Evolutionary conservation across 164 flowering plant species (phyloP).

Genomic region (Umbellularia californica): DNA sequence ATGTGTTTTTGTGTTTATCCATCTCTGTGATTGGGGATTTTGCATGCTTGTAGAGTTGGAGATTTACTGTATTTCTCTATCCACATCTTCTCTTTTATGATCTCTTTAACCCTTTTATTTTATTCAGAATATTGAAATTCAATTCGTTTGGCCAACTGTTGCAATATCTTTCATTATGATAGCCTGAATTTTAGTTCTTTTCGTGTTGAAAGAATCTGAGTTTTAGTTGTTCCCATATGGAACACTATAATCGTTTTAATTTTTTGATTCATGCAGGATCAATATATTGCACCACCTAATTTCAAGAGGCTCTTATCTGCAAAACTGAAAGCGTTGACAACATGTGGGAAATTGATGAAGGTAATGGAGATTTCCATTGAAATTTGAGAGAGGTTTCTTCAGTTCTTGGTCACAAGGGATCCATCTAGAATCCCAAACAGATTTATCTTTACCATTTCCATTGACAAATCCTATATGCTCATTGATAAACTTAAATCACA

Average conservation of each 20-base stretch:
- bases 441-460: no score
- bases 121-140: no score
- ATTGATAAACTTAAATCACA: no score
- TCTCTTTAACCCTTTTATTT: no score
- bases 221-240: background rate
- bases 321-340: constrained; percentile 63
- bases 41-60: background rate
- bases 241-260: no score
- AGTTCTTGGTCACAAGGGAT: no score
- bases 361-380: constrained; percentile 26
- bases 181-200: background rate
- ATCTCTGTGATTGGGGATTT: background rate
- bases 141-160: no score
- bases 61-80: background rate
- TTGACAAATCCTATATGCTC: no score
- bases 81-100: no score
- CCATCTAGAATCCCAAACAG: no score
- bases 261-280: constrained; percentile 45
- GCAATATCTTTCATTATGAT: no score
- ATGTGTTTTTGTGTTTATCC: background rate
- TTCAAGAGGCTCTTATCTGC: constrained; percentile 76
- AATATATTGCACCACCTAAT: constrained; percentile 79
- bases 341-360: constrained; percentile 69
- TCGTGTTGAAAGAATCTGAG: background rate
- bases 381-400: no score